Evolutionary conservation across 768 basidiomycete species (phyloP), one percentile per base, ranked within the genome.

Genomic region (Psilocybe azurescens): DNA sequence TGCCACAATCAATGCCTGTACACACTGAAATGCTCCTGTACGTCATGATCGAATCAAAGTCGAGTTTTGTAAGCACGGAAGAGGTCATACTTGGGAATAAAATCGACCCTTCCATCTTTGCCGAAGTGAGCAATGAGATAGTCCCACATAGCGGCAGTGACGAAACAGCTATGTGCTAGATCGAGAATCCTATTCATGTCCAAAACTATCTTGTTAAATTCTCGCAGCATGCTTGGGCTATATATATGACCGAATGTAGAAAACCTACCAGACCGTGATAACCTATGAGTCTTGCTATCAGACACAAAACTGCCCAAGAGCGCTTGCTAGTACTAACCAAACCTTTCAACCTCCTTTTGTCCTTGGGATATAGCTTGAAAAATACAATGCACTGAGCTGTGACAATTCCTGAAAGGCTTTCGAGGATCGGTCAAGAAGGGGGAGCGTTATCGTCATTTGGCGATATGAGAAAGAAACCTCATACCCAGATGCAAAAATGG

Each of bases 71-170:
- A 8, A 13, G 38, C 13, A 20, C 20, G 20, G 55, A 47, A 28
- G 5, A n/a, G n/a, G 14, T 30, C 61, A 1, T 36, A 78, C 77
- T 72, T 73, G 8, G 73, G 69, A 32, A 80, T 77, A 18, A 60
- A 60, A 44, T 75, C 69, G 18, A 75, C 71, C 9, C 56, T 56
- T 1, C 60, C 58, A 9, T 30, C 5, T 5, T 68, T 44, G 2
- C 75, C 75, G 55, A 74, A 77, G 33, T 73, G 50, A 0, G 30
- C 36, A 28, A 78, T 76, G 14, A 78, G 61, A 56, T 75, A 77
- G 30, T 74, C 60, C 76, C 78, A 81, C 32, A 77, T 52, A 10
- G 77, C 67, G 7, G 61, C 56, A 69, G 73, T 75, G 29, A 79
- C 73, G 46, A 77, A 68, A 9, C 56, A 54, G 2, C 74, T 78